These are phyloP conservation scores for Rhododendron mucronatum DNA, from an alignment of 148 eudicot species.

Conservation along the genomic window DNA sequence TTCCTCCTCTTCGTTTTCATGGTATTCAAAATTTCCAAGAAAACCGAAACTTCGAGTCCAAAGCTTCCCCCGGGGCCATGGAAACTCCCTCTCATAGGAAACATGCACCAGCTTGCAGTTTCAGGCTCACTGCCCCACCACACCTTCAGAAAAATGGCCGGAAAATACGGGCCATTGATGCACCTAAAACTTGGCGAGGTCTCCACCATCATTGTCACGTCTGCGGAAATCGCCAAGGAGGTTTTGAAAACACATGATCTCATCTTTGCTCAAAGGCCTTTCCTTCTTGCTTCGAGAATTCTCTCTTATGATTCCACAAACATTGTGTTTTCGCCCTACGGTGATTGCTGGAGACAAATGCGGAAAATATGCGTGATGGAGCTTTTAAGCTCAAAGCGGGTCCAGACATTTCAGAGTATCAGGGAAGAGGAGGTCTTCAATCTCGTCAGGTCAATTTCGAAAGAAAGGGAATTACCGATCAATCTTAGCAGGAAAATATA, in stretches of 20 bases:
- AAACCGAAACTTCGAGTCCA: not conserved
- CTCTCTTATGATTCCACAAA: not conserved
- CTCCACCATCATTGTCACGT: not conserved
- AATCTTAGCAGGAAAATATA: constrained; percentile 2
- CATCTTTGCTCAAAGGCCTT: constrained; percentile 4
- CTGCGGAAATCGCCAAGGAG: not conserved
- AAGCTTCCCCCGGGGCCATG: constrained; percentile 5
- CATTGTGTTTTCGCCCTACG: not conserved
- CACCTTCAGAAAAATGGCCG: not conserved
- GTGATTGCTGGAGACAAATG: constrained; percentile 8
- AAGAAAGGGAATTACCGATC: not conserved
- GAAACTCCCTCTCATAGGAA: constrained; percentile 5
- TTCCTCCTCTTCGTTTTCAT: constrained; percentile 3
- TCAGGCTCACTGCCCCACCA: not conserved
- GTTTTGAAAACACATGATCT: constrained; percentile 11
- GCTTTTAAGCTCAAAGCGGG: constrained; percentile 1
- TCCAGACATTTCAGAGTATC: not conserved
- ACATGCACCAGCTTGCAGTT: constrained; percentile 3
- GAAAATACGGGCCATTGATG: not conserved
- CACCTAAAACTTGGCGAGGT: not conserved
- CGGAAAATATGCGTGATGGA: not conserved
- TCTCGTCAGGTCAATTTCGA: not conserved
- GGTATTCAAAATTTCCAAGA: not conserved
- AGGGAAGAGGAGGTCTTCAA: constrained; percentile 10
- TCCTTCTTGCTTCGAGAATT: not conserved